A percentile compares a stretch with the other conserved stretches of the same genome.
These are phyloP conservation scores for Rhamnella rubrinervis DNA, from an alignment of 331 rosid species.

Conservation along the genomic window DNA sequence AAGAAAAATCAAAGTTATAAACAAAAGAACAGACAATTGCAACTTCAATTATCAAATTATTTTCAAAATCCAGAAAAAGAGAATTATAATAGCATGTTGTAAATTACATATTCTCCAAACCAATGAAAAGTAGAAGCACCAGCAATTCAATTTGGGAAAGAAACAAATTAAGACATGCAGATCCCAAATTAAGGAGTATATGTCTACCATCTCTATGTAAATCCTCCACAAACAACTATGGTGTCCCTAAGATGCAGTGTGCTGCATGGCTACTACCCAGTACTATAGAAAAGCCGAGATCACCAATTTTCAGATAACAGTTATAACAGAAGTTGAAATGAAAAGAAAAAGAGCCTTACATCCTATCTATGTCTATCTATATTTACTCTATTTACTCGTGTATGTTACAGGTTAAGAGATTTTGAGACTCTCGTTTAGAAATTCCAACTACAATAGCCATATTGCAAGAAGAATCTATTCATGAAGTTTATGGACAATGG, in stretches of 20 bases:
- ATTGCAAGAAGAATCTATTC: not conserved
- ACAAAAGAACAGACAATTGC: no score
- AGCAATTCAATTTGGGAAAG: no score
- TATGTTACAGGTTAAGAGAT: no score
- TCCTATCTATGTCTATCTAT: no score
- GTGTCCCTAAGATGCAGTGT: slow-evolving; percentile 83
- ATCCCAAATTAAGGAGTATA: slow-evolving; percentile 73
- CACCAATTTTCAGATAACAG: slow-evolving; percentile 56
- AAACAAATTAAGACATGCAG: slow-evolving; percentile 70
- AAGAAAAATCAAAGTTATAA: no score
- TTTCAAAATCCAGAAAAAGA: no score
- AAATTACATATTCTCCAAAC: no score
- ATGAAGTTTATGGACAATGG: not conserved
- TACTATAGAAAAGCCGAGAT: slow-evolving; percentile 84
- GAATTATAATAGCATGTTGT: no score
- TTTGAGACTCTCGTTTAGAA: no score
- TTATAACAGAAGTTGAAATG: not conserved
- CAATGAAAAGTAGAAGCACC: no score
- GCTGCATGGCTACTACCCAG: slow-evolving; percentile 83
- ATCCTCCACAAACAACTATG: slow-evolving; percentile 86
- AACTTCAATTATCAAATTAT: no score
- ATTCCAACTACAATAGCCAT: no score
- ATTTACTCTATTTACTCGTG: not conserved
- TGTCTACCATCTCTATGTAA: slow-evolving; percentile 95
- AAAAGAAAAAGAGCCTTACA: not conserved